Conservation (phyloP, 805 yeast genomes). For the Candida vaughaniae region DNA sequence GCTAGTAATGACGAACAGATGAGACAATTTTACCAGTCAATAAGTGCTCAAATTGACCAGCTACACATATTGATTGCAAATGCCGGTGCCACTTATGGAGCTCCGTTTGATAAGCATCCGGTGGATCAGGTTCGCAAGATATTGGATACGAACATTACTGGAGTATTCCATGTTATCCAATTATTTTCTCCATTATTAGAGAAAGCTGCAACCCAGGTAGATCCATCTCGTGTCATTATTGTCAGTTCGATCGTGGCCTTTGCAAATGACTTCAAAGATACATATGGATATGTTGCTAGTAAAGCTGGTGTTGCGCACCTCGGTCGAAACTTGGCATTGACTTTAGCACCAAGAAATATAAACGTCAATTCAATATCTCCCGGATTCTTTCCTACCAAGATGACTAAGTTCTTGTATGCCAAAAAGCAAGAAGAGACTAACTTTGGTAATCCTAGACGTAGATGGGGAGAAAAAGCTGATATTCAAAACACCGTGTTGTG, state of each 20-base stretch:
- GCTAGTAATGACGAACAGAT: conserved; percentile 47
- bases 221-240: conserved; percentile 58
- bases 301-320: conserved; percentile 67
- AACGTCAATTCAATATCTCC: conserved; percentile 66
- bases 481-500: conserved; percentile 51
- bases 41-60: conserved; percentile 32
- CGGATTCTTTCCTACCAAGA: conserved; percentile 67
- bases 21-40: conserved; percentile 36
- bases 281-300: conserved; percentile 65
- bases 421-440: conserved; percentile 40
- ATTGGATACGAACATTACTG: conserved; percentile 54
- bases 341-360: conserved; percentile 58
- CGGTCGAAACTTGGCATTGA: conserved; percentile 55
- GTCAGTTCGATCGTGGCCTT: conserved; percentile 61
- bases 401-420: conserved; percentile 58
- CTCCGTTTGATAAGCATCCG: conserved; percentile 53
- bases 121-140: conserved; percentile 57
- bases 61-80: conserved; percentile 64
- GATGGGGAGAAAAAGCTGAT: conserved; percentile 57
- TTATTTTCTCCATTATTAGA: conserved; percentile 51
- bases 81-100: conserved; percentile 78
- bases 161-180: conserved; percentile 61
- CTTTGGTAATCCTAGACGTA: conserved; percentile 50
- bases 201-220: conserved; percentile 43
- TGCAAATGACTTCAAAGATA: conserved; percentile 45